Evolutionary conservation across 257 asterid species (phyloP).

Genomic region (Hygrophila difformis): DNA sequence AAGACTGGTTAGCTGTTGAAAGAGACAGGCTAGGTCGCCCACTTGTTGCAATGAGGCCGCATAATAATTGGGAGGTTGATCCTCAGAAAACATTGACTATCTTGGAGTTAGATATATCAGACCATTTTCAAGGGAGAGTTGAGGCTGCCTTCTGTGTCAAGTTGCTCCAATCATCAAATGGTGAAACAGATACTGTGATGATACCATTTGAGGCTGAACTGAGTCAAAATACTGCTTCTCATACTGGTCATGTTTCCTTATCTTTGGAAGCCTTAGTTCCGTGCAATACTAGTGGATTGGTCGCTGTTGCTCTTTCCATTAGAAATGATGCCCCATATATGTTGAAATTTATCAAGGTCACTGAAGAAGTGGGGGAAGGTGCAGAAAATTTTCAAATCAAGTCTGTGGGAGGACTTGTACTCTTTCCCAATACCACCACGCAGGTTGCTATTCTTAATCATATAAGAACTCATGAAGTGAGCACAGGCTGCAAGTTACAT

Average conservation of each 20-base stretch:
- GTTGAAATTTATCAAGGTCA: constrained; percentile 41
- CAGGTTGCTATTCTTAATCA: too few relatives aligned
- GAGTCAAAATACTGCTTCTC: constrained; percentile 23
- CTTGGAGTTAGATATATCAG: constrained; percentile 57
- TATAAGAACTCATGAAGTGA: too few relatives aligned
- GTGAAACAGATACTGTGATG: constrained; percentile 41
- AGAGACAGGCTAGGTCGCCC: constrained; percentile 34
- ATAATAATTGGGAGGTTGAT: constrained; percentile 57
- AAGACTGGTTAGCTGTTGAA: constrained; percentile 46
- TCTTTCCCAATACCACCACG: constrained; percentile 54
- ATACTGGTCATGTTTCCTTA: constrained; percentile 24
- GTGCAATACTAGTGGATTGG: constrained; percentile 27
- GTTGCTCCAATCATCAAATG: constrained; percentile 47
- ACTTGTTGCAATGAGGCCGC: constrained; percentile 49
- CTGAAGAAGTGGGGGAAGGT: constrained; percentile 30
- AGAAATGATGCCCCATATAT: constrained; percentile 40
- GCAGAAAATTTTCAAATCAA: constrained; percentile 34
- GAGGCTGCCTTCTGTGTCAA: constrained; percentile 54
- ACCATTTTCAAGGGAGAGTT: constrained; percentile 42
- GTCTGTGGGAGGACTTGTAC: constrained; percentile 52
- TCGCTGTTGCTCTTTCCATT: constrained; percentile 33
- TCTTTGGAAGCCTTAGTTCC: constrained; percentile 41
- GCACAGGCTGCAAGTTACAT: too few relatives aligned
- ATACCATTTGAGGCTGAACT: constrained; percentile 74
- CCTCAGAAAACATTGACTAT: constrained; percentile 48